A percentile compares a stretch with the other conserved stretches of the same genome.
Evolutionary conservation across 352 stramenopile species (phyloP).

Genomic region (Saprolegnia diclina): DNA sequence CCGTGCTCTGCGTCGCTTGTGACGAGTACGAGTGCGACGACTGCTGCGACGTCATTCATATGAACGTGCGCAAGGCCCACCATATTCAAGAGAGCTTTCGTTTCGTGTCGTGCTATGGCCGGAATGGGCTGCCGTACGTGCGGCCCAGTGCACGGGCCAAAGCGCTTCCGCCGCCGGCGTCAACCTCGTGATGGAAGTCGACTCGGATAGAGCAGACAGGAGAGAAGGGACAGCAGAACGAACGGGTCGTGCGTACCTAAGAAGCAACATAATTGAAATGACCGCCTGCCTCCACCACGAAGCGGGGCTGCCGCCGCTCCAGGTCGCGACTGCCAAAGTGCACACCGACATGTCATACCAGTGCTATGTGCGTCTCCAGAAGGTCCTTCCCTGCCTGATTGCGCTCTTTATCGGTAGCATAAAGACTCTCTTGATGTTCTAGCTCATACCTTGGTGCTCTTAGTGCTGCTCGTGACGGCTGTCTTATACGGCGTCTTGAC

Average conservation of each 20-base stretch:
- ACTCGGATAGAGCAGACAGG: too few relatives aligned
- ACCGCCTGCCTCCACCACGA: too few relatives aligned
- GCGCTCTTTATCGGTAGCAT: neutral
- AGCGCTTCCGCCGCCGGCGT: neutral
- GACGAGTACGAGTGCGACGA: conserved; percentile 40
- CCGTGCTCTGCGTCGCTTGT: conserved; percentile 42
- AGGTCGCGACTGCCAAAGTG: too few relatives aligned
- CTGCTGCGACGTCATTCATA: conserved; percentile 45
- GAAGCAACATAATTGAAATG: too few relatives aligned
- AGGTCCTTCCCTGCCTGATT: neutral
- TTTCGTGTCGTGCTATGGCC: conserved; percentile 6
- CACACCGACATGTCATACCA: too few relatives aligned
- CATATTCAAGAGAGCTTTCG: conserved; percentile 6
- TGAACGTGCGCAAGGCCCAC: neutral
- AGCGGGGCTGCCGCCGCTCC: too few relatives aligned
- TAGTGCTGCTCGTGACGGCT: neutral
- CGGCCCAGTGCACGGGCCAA: neutral
- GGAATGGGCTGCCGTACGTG: neutral
- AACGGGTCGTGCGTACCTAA: too few relatives aligned
- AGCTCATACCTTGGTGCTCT: neutral
- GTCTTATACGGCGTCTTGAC: neutral
- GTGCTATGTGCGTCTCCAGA: too few relatives aligned
- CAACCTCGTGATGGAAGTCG: neutral
- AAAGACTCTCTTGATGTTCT: neutral
- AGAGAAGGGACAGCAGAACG: too few relatives aligned